A percentile compares a stretch with the other conserved stretches of the same genome.
These are phyloP conservation scores for Craterostigma plantagineum DNA, from an alignment of 257 asterid species.

Conservation along the genomic window DNA sequence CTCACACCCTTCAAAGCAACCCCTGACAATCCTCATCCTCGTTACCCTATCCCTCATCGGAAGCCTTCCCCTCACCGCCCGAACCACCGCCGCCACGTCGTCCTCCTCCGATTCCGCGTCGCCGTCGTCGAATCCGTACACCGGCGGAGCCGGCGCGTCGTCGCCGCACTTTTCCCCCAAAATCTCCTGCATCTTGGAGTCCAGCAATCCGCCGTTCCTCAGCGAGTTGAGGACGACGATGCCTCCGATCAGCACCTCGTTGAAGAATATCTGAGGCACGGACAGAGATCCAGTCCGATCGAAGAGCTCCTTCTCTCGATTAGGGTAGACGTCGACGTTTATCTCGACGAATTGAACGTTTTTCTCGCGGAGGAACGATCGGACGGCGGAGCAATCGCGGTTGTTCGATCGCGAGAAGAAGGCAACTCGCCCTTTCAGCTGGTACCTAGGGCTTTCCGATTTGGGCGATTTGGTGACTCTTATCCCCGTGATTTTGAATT, in stretches of 20 bases:
- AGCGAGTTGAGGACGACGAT: constrained; percentile 65
- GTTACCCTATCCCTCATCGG: constrained; percentile 78
- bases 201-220: constrained; percentile 66
- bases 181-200: constrained; percentile 53
- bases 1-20: constrained; percentile 73
- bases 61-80: constrained; percentile 45
- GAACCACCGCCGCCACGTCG: constrained; percentile 42
- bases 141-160: constrained; percentile 73
- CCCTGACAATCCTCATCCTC: constrained; percentile 77
- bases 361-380: constrained; percentile 42
- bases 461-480: constrained; percentile 37
- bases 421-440: constrained; percentile 44
- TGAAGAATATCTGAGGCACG: constrained; percentile 75
- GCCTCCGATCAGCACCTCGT: constrained; percentile 75
- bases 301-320: constrained; percentile 49
- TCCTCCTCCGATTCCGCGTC: constrained; percentile 32
- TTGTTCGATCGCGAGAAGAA: constrained; percentile 81
- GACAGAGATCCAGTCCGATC: constrained; percentile 38
- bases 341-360: constrained; percentile 51
- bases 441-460: constrained; percentile 7
- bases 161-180: constrained; percentile 57
- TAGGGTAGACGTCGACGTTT: constrained; percentile 66
- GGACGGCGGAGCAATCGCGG: constrained; percentile 72
- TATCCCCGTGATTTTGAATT: constrained; percentile 43
- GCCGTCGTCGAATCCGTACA: constrained; percentile 62